Conservation (phyloP, 169 alveolate species). For the Babesia ovis region DNA sequence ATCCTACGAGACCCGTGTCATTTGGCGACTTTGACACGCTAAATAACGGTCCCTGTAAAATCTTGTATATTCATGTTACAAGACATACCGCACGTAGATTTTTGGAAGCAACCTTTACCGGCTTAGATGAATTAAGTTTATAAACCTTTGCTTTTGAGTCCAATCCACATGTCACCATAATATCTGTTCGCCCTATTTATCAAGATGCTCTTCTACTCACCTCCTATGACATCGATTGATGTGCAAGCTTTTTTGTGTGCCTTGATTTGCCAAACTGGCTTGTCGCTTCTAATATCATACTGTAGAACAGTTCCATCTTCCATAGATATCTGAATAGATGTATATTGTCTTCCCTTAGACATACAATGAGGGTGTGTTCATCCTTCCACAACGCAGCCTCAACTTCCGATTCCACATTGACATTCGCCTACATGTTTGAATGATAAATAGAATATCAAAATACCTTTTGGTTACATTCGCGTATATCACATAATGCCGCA, state of each 20-base stretch:
- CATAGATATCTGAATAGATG: slow-evolving; percentile 19
- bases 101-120: slow-evolving; percentile 36
- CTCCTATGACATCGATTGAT: slow-evolving; percentile 6
- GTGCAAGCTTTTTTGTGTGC: slow-evolving; percentile 61
- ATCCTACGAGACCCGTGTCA: slow-evolving; percentile 37
- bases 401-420: slow-evolving; percentile 33
- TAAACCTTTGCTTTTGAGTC: slow-evolving; percentile 63
- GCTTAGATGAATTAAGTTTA: slow-evolving; percentile 9
- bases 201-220: background rate
- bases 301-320: slow-evolving; percentile 48
- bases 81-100: slow-evolving; percentile 47
- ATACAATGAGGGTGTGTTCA: slow-evolving; percentile 16
- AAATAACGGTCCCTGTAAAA: slow-evolving; percentile 57
- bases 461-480: slow-evolving; percentile 24
- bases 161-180: slow-evolving; percentile 62
- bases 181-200: slow-evolving; percentile 13
- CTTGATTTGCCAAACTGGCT: slow-evolving; percentile 42
- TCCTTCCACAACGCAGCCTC: slow-evolving; percentile 48
- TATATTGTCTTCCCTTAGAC: background rate
- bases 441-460: background rate
- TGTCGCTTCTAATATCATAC: slow-evolving; percentile 38
- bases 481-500: slow-evolving; percentile 46
- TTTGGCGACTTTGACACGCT: slow-evolving; percentile 38
- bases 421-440: background rate
- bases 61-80: background rate